Percentiles rank a stretch among this genome's conserved stretches.
Evolutionary conservation across 2,329 filamentous ascomycete species (phyloP).

Genomic region (Tolypocladium inflatum): DNA sequence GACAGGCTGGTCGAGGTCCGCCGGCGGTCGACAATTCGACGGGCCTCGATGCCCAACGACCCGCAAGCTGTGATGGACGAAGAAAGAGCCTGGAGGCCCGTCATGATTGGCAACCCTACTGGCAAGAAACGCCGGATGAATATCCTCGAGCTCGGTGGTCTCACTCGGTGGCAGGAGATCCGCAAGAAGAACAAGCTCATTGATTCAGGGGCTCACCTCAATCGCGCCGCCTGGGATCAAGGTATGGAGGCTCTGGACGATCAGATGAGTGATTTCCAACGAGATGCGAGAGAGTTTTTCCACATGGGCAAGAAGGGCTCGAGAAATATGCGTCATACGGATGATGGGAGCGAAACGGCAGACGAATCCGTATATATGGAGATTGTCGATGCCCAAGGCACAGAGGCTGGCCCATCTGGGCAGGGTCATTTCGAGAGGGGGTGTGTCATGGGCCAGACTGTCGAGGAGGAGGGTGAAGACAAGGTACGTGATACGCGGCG

Average conservation of each 20-base stretch:
- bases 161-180: slow-evolving; percentile 68
- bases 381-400: slow-evolving; percentile 9
- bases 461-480: slow-evolving; percentile 20
- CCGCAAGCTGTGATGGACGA: slow-evolving; percentile 33
- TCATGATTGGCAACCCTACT: slow-evolving; percentile 62
- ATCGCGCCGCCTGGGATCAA: slow-evolving; percentile 23
- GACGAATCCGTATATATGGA: slow-evolving; percentile 20
- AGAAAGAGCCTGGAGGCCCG: slow-evolving; percentile 56
- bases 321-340: slow-evolving; percentile 15
- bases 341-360: slow-evolving; percentile 16
- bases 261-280: slow-evolving; percentile 24
- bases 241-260: slow-evolving; percentile 27
- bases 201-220: slow-evolving; percentile 30
- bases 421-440: slow-evolving; percentile 19
- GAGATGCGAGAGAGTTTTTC: slow-evolving; percentile 21
- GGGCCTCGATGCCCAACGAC: slow-evolving; percentile 30
- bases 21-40: slow-evolving; percentile 36
- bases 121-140: slow-evolving; percentile 61
- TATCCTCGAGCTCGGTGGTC: slow-evolving; percentile 56
- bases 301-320: slow-evolving; percentile 13
- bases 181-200: slow-evolving; percentile 49
- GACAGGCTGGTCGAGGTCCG: slow-evolving; percentile 40
- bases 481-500: background rate
- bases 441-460: slow-evolving; percentile 26
- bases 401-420: slow-evolving; percentile 6